Evolutionary conservation across 2,329 filamentous ascomycete genomes (phyloP), one percentile per base, ranked within the genome.

Genomic region (Emericellopsis cladophorae): DNA sequence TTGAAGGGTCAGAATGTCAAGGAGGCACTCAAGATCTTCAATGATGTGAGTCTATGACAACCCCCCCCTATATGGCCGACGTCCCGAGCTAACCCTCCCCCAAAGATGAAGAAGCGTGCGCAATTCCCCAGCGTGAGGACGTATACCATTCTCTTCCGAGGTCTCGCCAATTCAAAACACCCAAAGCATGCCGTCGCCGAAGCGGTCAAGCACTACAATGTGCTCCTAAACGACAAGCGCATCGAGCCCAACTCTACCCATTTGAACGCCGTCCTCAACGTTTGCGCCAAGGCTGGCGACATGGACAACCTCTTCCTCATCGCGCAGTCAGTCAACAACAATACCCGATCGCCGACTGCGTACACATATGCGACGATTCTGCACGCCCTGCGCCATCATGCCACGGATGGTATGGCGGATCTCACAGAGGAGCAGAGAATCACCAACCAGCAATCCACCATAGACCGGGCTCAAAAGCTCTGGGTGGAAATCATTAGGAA

Each of bases 41-140:
- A 95, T 58, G 90, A 96, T 59, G 83, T 84, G 58, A 46, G 67
- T 42, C 39, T 7, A 21, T 23, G 33, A 15, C 23, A 10, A 10
- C 24, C 26, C 11, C 23, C n/a, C 15, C 22, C 14, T 3, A 32
- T 24, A 6, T 39, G 12, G 22, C 21, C 11, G 9, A 8, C 29
- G 18, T n/a, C 22, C 11, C 3, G 15, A 22, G 36, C n/a, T 23
- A 26, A 23, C 14, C 12, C 35, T 46, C 23, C 44, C 37, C 45
- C 42, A 34, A 49, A 86, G 83, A 96, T 98, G 90, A 98, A 96
- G 65, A 96, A 96, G 64, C 75, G 88, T 45, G 81, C 71, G 5
- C 83, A 93, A 51, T 68, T 74, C 22, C 90, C 92, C 1, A 90
- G 89, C 55, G 73, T 77, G 4, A 75, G 81, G 51, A 95, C 92